Evolutionary conservation across 768 basidiomycete genomes (phyloP).

Genomic region (Lentinula edodes): DNA sequence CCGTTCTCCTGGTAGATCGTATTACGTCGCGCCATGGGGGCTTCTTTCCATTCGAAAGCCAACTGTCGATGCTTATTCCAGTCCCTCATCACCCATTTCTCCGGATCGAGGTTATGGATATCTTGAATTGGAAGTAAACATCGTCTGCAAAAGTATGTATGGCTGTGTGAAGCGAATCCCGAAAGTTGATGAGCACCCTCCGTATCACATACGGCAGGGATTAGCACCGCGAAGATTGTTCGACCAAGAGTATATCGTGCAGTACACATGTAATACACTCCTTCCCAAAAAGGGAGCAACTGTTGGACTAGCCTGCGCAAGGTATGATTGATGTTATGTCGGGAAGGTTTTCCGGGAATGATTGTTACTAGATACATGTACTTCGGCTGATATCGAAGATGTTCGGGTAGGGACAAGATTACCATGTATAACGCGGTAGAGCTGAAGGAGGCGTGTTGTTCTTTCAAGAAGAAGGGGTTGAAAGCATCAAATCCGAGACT

Average conservation of each 20-base stretch:
- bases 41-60: constrained; percentile 15
- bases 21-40: constrained; percentile 4
- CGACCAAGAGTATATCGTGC: constrained; percentile 15
- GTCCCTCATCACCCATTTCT: constrained; percentile 10
- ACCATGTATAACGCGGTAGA: too few species aligned
- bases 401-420: too few species aligned
- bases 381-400: too few species aligned
- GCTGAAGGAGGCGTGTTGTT: too few species aligned
- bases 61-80: constrained; percentile 7
- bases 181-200: too few species aligned
- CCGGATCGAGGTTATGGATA: constrained; percentile 13
- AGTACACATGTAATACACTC: constrained; percentile 23
- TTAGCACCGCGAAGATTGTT: too few species aligned
- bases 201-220: too few species aligned
- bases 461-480: too few species aligned
- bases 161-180: too few species aligned
- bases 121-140: background rate
- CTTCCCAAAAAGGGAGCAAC: constrained; percentile 26
- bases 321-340: constrained; percentile 26
- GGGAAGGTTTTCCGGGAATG: too few species aligned
- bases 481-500: too few species aligned
- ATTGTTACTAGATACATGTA: too few species aligned
- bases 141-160: constrained; percentile 9
- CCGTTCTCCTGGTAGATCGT: constrained; percentile 21
- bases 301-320: constrained; percentile 28